These are phyloP conservation scores for Neckera pumila DNA, from an alignment of 225 moss, liverwort and hornwort genomes.

Conservation along the genomic window DNA sequence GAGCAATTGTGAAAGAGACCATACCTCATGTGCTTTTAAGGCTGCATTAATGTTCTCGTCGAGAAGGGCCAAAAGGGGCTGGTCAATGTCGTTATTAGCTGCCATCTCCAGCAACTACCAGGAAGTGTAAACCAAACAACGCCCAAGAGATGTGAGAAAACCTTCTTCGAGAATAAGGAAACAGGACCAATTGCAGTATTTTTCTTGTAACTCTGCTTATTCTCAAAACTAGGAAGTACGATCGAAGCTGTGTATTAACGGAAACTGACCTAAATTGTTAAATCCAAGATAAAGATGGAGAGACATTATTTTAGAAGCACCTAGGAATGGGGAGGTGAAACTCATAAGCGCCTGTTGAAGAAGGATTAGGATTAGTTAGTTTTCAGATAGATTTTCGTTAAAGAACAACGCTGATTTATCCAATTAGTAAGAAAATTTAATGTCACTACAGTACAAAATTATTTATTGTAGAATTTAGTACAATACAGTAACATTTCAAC, in stretches of 20 bases:
- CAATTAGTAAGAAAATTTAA: not conserved
- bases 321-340: not conserved
- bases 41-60: conserved; percentile 88
- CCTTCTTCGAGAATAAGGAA: not conserved
- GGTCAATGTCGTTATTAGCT: conserved; percentile 54
- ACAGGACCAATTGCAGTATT: not conserved
- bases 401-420: not conserved
- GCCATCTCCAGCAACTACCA: conserved; percentile 78
- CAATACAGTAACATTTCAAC: not conserved
- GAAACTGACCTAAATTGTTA: not conserved
- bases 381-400: not conserved
- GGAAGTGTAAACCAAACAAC: not conserved
- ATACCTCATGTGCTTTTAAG: conserved; percentile 25
- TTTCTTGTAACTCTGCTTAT: no score
- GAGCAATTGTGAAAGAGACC: not conserved
- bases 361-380: not conserved
- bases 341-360: not conserved
- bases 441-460: not conserved
- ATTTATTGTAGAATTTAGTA: not conserved
- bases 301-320: not conserved
- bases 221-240: not conserved
- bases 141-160: not conserved
- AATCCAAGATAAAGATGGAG: not conserved
- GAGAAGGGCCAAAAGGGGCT: conserved; percentile 59
- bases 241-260: not conserved